Percentiles rank a stretch among this genome's conserved stretches.
These are phyloP conservation scores for Xylaria digitata DNA, from an alignment of 2,329 filamentous ascomycete species.

Conservation along the genomic window DNA sequence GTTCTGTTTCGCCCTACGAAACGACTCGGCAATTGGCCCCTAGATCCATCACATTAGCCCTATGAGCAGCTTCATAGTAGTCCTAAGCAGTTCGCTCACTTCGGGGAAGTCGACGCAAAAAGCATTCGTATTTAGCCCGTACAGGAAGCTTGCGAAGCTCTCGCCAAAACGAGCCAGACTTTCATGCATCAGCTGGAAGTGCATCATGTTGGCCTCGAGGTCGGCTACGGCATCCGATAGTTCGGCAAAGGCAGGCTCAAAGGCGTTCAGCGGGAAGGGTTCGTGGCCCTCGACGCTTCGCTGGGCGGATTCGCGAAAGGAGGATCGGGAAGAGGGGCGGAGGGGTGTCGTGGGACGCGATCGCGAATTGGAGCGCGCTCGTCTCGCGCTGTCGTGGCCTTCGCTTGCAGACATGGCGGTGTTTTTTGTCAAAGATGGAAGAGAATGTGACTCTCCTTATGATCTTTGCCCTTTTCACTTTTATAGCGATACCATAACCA, in stretches of 20 bases:
- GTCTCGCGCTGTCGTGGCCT: slow-evolving; percentile 42
- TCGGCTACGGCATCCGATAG: slow-evolving; percentile 94
- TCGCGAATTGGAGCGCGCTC: slow-evolving; percentile 49
- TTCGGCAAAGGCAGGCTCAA: slow-evolving; percentile 93
- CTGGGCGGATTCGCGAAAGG: slow-evolving; percentile 80
- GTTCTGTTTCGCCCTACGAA: slow-evolving; percentile 72
- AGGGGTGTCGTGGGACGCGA: slow-evolving; percentile 92
- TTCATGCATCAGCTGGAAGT: slow-evolving; percentile 96
- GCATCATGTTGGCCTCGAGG: slow-evolving; percentile 96
- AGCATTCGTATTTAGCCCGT: slow-evolving; percentile 98
- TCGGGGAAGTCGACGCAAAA: slow-evolving; percentile 99
- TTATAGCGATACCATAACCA: background rate
- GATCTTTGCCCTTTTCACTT: background rate
- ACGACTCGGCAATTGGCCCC: slow-evolving; percentile 87
- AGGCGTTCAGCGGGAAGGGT: slow-evolving; percentile 78
- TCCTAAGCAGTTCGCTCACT: slow-evolving; percentile 57
- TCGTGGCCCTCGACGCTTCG: slow-evolving; percentile 64
- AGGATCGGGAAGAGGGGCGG: slow-evolving; percentile 88
- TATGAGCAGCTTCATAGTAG: background rate
- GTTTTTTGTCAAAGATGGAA: background rate
- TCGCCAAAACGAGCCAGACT: slow-evolving; percentile 93
- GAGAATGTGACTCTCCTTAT: background rate
- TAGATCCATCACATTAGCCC: slow-evolving; percentile 50
- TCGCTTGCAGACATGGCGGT: slow-evolving; percentile 45
- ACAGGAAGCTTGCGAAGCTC: slow-evolving; percentile 94